Evolutionary conservation across 805 yeast species (phyloP).

Genomic region (Barnettozyma pratensis): DNA sequence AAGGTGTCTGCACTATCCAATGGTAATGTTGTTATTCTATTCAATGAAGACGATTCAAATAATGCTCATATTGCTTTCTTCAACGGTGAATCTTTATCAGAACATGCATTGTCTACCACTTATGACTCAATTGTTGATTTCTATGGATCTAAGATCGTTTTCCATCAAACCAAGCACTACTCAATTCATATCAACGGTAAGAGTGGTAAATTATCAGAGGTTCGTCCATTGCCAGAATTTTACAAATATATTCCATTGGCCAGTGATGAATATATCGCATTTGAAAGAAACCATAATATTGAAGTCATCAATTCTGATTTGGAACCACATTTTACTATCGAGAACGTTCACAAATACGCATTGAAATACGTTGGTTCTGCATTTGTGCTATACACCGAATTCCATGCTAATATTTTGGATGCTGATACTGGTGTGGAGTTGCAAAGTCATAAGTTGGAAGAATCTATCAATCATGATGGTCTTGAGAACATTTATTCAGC

Average conservation of each 20-base stretch:
- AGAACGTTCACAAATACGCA: constrained; percentile 19
- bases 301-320: constrained; percentile 15
- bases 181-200: constrained; percentile 9
- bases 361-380: constrained; percentile 13
- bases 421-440: constrained; percentile 23
- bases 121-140: constrained; percentile 18
- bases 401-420: constrained; percentile 20
- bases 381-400: constrained; percentile 21
- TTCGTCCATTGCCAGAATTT: constrained; percentile 5
- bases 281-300: constrained; percentile 18
- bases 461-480: constrained; percentile 4
- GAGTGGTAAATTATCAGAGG: constrained; percentile 10
- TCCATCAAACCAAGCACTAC: constrained; percentile 6
- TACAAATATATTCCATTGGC: constrained; percentile 15
- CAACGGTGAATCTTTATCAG: constrained; percentile 9
- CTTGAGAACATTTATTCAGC: neutral
- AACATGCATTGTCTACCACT: constrained; percentile 8
- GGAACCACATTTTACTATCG: constrained; percentile 15
- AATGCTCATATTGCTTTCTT: constrained; percentile 11
- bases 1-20: constrained; percentile 11
- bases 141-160: constrained; percentile 22
- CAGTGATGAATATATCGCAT: constrained; percentile 16
- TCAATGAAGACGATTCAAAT: constrained; percentile 4
- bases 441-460: constrained; percentile 15
- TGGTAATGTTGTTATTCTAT: constrained; percentile 14